phyloP scores from a whole-genome alignment of 179 eudicot genomes.

The Corrigiola litoralis region DNA sequence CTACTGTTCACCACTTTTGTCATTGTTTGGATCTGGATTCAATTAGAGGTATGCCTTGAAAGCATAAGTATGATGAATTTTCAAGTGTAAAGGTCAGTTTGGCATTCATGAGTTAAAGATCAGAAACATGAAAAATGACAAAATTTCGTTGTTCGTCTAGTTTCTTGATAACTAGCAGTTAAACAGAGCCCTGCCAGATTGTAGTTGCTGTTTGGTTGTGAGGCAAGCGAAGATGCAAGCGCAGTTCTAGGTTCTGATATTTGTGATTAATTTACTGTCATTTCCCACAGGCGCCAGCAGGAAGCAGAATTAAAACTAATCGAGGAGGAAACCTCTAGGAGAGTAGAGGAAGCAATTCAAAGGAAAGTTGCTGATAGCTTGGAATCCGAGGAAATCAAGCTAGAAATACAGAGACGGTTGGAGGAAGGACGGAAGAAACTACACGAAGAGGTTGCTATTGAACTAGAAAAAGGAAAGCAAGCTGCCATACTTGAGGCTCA shows the following conservation, averaged over 20 bases:
- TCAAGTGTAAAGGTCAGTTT: conserved; percentile 30
- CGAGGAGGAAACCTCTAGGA: conserved; percentile 83
- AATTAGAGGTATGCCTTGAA: conserved; percentile 52
- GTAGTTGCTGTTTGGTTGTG: conserved; percentile 22
- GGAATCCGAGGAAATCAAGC: conserved; percentile 64
- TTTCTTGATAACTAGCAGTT: conserved; percentile 4
- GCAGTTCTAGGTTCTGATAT: background rate
- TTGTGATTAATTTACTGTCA: conserved; percentile 14
- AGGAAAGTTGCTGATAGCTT: conserved; percentile 66
- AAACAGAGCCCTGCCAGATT: conserved; percentile 14
- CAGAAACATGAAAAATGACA: conserved; percentile 3
- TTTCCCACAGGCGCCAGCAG: conserved; percentile 56
- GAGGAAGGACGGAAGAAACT: conserved; percentile 71
- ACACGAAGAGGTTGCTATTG: conserved; percentile 64
- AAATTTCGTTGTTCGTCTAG: conserved; percentile 5
- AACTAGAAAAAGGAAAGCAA: conserved; percentile 72
- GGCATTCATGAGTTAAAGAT: conserved; percentile 15
- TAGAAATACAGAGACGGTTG: conserved; percentile 54
- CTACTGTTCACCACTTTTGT: conserved; percentile 73
- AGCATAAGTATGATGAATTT: conserved; percentile 27
- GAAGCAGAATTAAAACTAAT: conserved; percentile 70
- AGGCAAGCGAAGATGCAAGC: conserved; percentile 13
- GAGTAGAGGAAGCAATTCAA: conserved; percentile 84
- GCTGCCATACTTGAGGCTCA: conserved; percentile 69
- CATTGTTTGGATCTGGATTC: conserved; percentile 54